These are phyloP conservation scores for Catharanthus roseus DNA, from an alignment of 257 asterid species.

Conservation along the genomic window DNA sequence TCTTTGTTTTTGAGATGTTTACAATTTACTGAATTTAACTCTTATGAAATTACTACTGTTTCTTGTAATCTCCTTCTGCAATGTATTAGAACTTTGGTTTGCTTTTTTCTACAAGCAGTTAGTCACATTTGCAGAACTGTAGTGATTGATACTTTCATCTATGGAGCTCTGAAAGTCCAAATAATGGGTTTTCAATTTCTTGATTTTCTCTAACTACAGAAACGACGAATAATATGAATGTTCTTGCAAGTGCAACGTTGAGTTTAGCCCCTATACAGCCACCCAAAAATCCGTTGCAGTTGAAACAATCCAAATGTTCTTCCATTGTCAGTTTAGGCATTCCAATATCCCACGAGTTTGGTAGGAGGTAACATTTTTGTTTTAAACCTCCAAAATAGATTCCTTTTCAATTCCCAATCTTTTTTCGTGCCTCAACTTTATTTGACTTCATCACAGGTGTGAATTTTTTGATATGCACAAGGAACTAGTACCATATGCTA, in stretches of 20 bases:
- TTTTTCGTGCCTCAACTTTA: not conserved
- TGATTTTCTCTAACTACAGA: not conserved
- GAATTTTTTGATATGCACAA: constrained; percentile 56
- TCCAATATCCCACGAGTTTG: constrained; percentile 12
- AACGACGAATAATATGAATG: constrained; percentile 1
- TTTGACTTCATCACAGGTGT: constrained; percentile 31
- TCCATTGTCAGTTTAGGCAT: constrained; percentile 9
- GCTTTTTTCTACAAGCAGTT: not conserved
- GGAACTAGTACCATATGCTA: constrained; percentile 62
- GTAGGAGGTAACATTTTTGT: constrained; percentile 35
- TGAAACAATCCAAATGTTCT: not conserved
- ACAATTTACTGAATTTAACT: not conserved
- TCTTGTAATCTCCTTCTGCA: not conserved
- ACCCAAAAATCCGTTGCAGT: constrained; percentile 17
- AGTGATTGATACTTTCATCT: not conserved
- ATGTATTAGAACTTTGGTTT: not conserved
- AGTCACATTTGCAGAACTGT: not conserved
- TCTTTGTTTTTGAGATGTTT: not conserved
- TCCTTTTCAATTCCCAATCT: not conserved
- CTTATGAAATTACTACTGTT: not conserved
- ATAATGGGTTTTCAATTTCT: too few species aligned
- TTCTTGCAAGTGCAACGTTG: not conserved
- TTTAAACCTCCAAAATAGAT: not conserved
- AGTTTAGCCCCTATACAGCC: constrained; percentile 14
- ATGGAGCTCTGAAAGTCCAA: not conserved